Evolutionary conservation across 140 eudicot genomes (phyloP), one percentile per base, ranked within the genome.

Genomic region (Oenanthe javanica): DNA sequence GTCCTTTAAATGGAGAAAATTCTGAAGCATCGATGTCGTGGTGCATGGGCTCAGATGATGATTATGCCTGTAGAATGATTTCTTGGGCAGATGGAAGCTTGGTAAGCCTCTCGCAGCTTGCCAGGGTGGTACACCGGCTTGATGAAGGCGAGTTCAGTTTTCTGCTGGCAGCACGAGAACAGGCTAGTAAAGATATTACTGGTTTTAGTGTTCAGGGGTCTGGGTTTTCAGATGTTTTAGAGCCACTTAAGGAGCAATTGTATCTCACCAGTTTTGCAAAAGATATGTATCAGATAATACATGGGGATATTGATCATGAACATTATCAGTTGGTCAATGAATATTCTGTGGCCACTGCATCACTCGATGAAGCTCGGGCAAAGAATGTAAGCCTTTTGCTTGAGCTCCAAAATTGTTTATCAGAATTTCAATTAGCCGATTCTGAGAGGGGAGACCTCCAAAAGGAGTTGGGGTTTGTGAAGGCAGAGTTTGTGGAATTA

Each of bases 91-190:
- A 85, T 77, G 84, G 79, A 61, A 74, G 81, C 46, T 79, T 86
- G 25, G 74, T 82, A 71, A 81, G 88, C 83, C 87, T 90, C 46
- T 83, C 84, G 77, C 89, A 86, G 86, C 90, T 90, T 81, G 93
- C 92, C 42, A 88, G 84, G 85, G 83, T 87, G 66, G 82, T 90
- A 12, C 80, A 78, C 61, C 10, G 85, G 45, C 90, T 92, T 48
- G 84, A 79, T 84, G 93, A 90, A 80, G 97, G 85, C 63, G 94
- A 92, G 23, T 81, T 85, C 74, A 77, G 77, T 80, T 90, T 90
- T 78, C 80, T 92, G 89, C 70, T 85, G 55, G 77, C 64, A 46
- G 89, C 86, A 79, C 86, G 91, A 86, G 83, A 85, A 61, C 79
- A 81, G 3, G 81, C 83, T 59, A 61, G 52, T 74, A 76, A 61